Evolutionary conservation across 2,329 filamentous ascomycete genomes (phyloP).

Genomic region (Penicillium sp.): DNA sequence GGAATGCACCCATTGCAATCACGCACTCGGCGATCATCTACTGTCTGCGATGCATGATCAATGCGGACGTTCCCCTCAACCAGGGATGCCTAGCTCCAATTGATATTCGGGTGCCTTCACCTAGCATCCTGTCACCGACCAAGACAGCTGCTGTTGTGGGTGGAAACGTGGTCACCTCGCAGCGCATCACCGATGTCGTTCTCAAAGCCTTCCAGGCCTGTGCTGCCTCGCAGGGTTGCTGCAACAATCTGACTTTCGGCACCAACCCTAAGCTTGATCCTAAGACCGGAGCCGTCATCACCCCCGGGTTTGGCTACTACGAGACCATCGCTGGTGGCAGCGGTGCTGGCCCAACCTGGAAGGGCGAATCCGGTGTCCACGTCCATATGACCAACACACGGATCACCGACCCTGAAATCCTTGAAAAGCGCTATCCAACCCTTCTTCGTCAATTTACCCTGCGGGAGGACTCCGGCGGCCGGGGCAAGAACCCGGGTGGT

Average conservation of each 20-base stretch:
- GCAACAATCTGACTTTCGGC: slow-evolving; percentile 81
- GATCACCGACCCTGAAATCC: slow-evolving; percentile 77
- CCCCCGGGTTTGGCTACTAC: slow-evolving; percentile 76
- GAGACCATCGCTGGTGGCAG: slow-evolving; percentile 80
- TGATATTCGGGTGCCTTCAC: slow-evolving; percentile 63
- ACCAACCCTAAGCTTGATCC: slow-evolving; percentile 63
- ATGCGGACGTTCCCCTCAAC: slow-evolving; percentile 77
- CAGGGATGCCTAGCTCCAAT: slow-evolving; percentile 79
- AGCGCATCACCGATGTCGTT: slow-evolving; percentile 78
- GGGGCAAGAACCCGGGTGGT: slow-evolving; percentile 64
- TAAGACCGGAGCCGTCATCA: slow-evolving; percentile 51
- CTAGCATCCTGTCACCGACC: slow-evolving; percentile 68
- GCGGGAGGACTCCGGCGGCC: slow-evolving; percentile 60
- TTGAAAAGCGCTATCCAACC: slow-evolving; percentile 75
- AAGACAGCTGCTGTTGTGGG: slow-evolving; percentile 76
- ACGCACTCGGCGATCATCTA: slow-evolving; percentile 84
- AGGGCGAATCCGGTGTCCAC: slow-evolving; percentile 71
- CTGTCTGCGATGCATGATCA: slow-evolving; percentile 73
- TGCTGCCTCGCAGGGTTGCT: slow-evolving; percentile 73
- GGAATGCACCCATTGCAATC: slow-evolving; percentile 76
- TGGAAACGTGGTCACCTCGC: slow-evolving; percentile 73
- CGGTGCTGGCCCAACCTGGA: slow-evolving; percentile 71
- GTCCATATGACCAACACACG: slow-evolving; percentile 86
- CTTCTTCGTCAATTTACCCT: slow-evolving; percentile 68
- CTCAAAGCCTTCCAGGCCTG: slow-evolving; percentile 75